Evolutionary conservation across 495 filamentous ascomycete genomes (phyloP), one percentile per base, ranked within the genome.

Genomic region (Podospora pseudocomata): DNA sequence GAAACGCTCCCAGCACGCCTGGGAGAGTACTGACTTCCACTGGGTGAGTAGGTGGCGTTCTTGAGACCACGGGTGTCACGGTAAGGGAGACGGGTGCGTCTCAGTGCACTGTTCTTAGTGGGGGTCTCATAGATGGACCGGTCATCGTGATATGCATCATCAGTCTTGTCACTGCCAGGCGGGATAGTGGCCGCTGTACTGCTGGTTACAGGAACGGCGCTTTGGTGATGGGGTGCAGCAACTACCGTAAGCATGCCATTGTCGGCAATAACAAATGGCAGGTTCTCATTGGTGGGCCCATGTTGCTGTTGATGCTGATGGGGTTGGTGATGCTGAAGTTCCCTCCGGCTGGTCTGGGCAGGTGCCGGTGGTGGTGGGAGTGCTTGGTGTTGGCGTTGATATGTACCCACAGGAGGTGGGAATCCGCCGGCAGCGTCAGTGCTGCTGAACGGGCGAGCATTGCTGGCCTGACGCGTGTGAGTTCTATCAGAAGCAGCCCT

Each of bases 241-340:
- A 77, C 28, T 20, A 79, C 72, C 60, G 67, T 78, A 60, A 79
- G 73, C 28, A 77, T 28, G 27, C 77, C 77, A 59, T 71, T 70
- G 53, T 78, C 75, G 67, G 65, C 72, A 62, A 77, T 73, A 30
- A 77, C 71, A 20, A 78, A 79, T 4, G 77, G 75, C 20, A 75
- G 27, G 58, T 71, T 76, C 68, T 78, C 73, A 30, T 65, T 49
- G 39, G 39, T 66, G 64, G 23, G 2, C 11, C 59, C 59, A 32
- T 61, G 30, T 58, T 67, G 61, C 49, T 60, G 23, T 26, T 60
- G 68, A 60, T 73, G 71, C 26, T 66, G 60, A 23, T 30, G 59
- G 11, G 59, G 20, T 28, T 61, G 20, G 7, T 32, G 58, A 26
- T n/a, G 18, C 15, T 58, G 19, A 23, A 15, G 56, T 4, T 61